A percentile compares a stretch with the other conserved stretches of the same genome.
phyloP scores from a whole-genome alignment of 2,329 filamentous ascomycete species.

The Arachnomyces sp. region DNA sequence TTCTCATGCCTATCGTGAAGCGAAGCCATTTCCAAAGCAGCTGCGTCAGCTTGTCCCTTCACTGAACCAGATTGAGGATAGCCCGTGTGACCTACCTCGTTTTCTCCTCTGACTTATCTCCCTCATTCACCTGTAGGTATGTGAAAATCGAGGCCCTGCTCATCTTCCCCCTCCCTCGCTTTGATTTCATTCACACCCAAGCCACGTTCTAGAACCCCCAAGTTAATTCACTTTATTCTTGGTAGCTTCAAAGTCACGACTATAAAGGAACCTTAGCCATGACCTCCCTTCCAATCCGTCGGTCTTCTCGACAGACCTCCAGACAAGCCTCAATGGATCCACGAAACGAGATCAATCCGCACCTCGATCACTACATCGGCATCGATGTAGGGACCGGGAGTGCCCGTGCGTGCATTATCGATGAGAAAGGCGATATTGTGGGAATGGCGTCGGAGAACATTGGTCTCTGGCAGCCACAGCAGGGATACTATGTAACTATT shows the following conservation, averaged over 20 bases:
- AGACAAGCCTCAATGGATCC: conserved; percentile 37
- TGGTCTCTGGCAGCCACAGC: conserved; percentile 70
- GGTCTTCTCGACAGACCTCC: conserved; percentile 25
- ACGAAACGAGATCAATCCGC: conserved; percentile 50
- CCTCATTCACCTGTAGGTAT: neutral
- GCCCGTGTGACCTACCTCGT: conserved; percentile 2
- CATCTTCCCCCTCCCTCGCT: too few relatives aligned
- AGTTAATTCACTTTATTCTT: too few relatives aligned
- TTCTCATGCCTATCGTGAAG: too few relatives aligned
- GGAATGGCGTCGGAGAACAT: conserved; percentile 65
- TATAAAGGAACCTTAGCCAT: conserved; percentile 14
- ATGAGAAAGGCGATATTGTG: conserved; percentile 80
- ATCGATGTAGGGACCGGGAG: conserved; percentile 96
- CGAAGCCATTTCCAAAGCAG: too few relatives aligned
- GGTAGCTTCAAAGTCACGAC: neutral
- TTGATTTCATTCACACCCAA: too few relatives aligned
- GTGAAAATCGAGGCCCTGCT: too few relatives aligned
- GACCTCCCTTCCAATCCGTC: conserved; percentile 27
- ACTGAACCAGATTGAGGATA: neutral
- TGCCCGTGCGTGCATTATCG: conserved; percentile 91
- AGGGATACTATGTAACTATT: conserved; percentile 60
- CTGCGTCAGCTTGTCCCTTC: too few relatives aligned
- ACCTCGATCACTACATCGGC: conserved; percentile 63
- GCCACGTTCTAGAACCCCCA: too few relatives aligned
- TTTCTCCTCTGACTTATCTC: neutral